Evolutionary conservation across 2,329 filamentous ascomycete genomes (phyloP).

Genomic region (Diaporthe australafricana): DNA sequence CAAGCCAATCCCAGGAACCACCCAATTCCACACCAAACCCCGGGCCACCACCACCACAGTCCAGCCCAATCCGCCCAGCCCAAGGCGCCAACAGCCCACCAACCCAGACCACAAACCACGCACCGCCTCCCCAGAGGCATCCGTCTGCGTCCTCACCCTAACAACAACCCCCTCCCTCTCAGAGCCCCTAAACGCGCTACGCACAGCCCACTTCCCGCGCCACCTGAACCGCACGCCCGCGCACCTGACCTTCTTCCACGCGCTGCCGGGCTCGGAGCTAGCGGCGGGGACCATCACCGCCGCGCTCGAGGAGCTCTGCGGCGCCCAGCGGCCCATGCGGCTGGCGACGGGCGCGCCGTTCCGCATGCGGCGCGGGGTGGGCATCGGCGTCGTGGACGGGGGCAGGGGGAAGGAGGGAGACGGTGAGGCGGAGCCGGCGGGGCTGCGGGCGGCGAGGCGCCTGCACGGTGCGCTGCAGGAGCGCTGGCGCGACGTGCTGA

Average conservation of each 20-base stretch:
- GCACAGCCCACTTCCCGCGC: conserved; percentile 20
- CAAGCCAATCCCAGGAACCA: neutral
- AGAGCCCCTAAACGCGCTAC: conserved; percentile 26
- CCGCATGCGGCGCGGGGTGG: conserved; percentile 21
- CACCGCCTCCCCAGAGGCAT: neutral
- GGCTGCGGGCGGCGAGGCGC: neutral
- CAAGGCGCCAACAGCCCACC: neutral
- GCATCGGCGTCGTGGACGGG: conserved; percentile 2
- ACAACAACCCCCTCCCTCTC: conserved; percentile 20
- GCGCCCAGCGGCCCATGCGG: neutral
- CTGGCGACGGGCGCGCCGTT: conserved; percentile 12
- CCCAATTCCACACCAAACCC: neutral
- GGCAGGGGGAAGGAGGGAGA: neutral
- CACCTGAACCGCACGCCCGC: conserved; percentile 28
- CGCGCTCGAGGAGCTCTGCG: neutral
- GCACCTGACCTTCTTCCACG: conserved; percentile 36
- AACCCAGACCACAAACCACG: conserved; percentile 20
- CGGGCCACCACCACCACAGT: neutral
- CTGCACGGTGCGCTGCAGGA: neutral
- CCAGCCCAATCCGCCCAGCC: neutral
- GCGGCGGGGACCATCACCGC: neutral
- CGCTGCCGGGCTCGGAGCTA: conserved; percentile 25
- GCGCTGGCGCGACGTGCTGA: conserved; percentile 14
- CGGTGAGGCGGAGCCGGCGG: neutral
- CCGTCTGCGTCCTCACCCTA: conserved; percentile 33